phyloP scores from a whole-genome alignment of 768 basidiomycete genomes.

The Coprinopsis strossmayeri region DNA sequence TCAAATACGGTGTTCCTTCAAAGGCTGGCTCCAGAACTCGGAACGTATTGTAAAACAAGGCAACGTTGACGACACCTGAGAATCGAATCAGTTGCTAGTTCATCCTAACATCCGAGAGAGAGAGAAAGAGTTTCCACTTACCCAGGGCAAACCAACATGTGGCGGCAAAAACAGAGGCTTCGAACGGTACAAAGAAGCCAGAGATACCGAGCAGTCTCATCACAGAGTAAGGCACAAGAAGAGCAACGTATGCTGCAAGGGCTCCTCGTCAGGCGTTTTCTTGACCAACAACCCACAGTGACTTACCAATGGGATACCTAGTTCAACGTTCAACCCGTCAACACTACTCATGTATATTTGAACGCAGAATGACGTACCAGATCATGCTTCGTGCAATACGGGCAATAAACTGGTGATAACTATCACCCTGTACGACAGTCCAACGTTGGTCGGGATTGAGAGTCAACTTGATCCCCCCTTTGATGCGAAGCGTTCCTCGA shows the following conservation, averaged over 20 bases:
- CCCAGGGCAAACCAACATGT: conserved; percentile 49
- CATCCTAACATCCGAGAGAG: background rate
- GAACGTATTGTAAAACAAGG: conserved; percentile 64
- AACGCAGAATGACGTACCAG: conserved; percentile 46
- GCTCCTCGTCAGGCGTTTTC: conserved; percentile 6
- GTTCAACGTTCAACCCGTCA: conserved; percentile 11
- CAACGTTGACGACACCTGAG: conserved; percentile 57
- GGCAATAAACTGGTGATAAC: conserved; percentile 56
- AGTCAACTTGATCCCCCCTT: conserved; percentile 44
- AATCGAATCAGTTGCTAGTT: background rate
- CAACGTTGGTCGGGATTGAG: conserved; percentile 42
- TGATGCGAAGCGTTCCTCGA: conserved; percentile 47
- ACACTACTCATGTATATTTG: background rate
- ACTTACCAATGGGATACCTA: conserved; percentile 58
- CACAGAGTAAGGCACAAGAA: conserved; percentile 55
- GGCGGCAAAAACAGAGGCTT: conserved; percentile 41
- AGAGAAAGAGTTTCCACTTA: conserved; percentile 21
- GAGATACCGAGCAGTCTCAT: conserved; percentile 41
- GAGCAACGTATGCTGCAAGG: conserved; percentile 50
- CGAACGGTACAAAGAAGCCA: conserved; percentile 40
- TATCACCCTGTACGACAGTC: conserved; percentile 26
- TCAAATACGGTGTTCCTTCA: conserved; percentile 20
- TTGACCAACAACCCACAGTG: background rate
- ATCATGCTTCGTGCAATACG: conserved; percentile 64
- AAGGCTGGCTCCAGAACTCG: conserved; percentile 52